phyloP scores from a whole-genome alignment of 768 basidiomycete species.

The Serendipita vermifera region DNA sequence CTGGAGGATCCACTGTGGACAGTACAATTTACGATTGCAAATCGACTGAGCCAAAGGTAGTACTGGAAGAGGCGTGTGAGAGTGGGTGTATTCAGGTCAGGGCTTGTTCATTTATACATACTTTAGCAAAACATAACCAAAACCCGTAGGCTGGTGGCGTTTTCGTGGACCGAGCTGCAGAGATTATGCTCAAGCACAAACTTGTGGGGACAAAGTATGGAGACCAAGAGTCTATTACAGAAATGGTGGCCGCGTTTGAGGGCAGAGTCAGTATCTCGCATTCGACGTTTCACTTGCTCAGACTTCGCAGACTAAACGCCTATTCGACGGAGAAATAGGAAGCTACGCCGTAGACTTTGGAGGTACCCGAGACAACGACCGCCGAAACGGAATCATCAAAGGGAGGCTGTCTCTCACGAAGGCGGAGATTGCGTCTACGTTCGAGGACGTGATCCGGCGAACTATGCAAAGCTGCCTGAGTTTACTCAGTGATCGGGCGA shows the following conservation, averaged over 20 bases:
- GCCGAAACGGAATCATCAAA: conserved; percentile 3
- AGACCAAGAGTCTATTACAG: not conserved
- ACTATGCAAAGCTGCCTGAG: not conserved
- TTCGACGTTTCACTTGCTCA: not conserved
- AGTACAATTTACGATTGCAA: conserved; percentile 10
- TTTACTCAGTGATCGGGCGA: not conserved
- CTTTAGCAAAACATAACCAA: not conserved
- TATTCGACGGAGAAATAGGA: conserved; percentile 5
- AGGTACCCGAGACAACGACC: conserved; percentile 9
- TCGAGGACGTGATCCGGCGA: not conserved
- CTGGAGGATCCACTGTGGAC: conserved; percentile 11
- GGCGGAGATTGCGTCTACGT: not conserved
- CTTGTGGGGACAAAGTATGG: conserved; percentile 1
- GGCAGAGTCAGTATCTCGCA: not conserved
- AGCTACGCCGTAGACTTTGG: conserved; percentile 7
- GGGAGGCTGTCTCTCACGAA: not conserved
- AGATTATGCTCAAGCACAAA: conserved; percentile 9
- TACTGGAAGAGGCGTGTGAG: conserved; percentile 8
- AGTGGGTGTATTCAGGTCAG: conserved; percentile 11
- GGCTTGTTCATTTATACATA: not conserved
- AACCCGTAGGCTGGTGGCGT: not conserved
- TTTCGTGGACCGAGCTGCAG: conserved; percentile 6
- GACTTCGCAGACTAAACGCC: conserved; percentile 9
- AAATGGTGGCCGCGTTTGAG: not conserved
- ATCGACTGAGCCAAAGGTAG: not conserved